Percentiles rank a stretch among this genome's conserved stretches.
Conservation (phyloP, 495 filamentous ascomycete genomes). For the Penicillium longicatenatum region DNA sequence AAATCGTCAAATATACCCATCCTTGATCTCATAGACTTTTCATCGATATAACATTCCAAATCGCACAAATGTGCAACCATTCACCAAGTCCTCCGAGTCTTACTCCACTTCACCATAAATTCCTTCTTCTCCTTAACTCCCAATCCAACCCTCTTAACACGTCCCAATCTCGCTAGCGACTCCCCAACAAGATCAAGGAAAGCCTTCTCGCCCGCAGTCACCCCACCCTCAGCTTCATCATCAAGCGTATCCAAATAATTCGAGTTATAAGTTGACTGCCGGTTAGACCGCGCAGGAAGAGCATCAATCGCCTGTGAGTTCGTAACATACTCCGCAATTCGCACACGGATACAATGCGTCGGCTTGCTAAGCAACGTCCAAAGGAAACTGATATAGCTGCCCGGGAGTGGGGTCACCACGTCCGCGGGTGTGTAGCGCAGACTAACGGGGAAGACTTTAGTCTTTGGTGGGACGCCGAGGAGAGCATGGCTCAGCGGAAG, state of each 20-base stretch:
- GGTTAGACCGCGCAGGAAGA: slow-evolving; percentile 14
- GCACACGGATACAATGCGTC: slow-evolving; percentile 86
- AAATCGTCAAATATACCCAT: background rate
- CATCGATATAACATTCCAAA: background rate
- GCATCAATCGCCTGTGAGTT: slow-evolving; percentile 38
- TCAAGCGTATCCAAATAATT: slow-evolving; percentile 54
- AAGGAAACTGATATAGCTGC: slow-evolving; percentile 64
- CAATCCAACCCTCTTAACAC: slow-evolving; percentile 88
- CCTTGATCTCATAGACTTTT: background rate
- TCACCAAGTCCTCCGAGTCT: slow-evolving; percentile 42
- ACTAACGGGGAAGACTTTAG: slow-evolving; percentile 84
- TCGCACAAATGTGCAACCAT: background rate
- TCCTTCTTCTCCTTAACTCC: slow-evolving; percentile 78
- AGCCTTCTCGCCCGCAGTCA: slow-evolving; percentile 58
- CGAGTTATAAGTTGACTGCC: slow-evolving; percentile 43
- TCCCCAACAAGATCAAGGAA: slow-evolving; percentile 78
- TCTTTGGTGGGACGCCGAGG: slow-evolving; percentile 59
- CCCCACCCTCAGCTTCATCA: slow-evolving; percentile 36
- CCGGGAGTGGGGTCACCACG: slow-evolving; percentile 86
- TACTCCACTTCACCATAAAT: slow-evolving; percentile 68
- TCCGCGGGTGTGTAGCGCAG: slow-evolving; percentile 86
- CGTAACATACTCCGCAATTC: slow-evolving; percentile 74
- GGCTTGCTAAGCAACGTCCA: slow-evolving; percentile 85
- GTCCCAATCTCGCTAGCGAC: slow-evolving; percentile 80
- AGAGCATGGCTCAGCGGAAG: slow-evolving; percentile 77